Conservation (phyloP, 2,329 filamentous ascomycete genomes). For the Sporothrix brasiliensis region DNA sequence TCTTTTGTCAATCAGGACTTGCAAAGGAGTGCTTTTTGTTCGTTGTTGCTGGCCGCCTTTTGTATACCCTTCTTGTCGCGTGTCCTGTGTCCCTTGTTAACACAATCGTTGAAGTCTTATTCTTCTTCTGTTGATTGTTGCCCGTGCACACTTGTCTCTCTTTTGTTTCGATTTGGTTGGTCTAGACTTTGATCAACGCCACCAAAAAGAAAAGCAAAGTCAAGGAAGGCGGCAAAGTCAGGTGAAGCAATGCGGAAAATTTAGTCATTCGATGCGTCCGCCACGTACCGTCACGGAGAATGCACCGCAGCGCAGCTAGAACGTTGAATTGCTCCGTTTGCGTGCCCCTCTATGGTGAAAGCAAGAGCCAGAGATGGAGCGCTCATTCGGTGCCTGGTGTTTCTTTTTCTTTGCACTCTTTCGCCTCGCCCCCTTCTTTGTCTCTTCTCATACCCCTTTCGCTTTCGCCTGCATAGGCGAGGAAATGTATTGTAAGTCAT, state of each 20-base stretch:
- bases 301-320: background rate
- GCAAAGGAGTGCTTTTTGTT: background rate
- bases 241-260: no score
- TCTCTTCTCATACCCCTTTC: background rate
- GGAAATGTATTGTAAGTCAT: background rate
- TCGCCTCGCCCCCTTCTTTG: background rate
- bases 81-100: background rate
- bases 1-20: slow-evolving; percentile 11
- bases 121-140: background rate
- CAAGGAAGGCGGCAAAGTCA: no score
- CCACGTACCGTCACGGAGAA: background rate
- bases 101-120: background rate
- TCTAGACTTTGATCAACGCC: background rate
- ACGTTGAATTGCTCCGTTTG: background rate
- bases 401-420: background rate
- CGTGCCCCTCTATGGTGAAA: no score
- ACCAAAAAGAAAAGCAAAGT: no score
- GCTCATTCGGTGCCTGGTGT: background rate
- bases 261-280: no score
- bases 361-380: no score
- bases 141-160: background rate
- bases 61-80: background rate
- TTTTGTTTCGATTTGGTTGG: background rate
- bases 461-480: background rate
- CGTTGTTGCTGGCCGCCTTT: background rate